These are phyloP conservation scores for Tubosaeta sp. DNA, from an alignment of 768 basidiomycete genomes.

Conservation along the genomic window DNA sequence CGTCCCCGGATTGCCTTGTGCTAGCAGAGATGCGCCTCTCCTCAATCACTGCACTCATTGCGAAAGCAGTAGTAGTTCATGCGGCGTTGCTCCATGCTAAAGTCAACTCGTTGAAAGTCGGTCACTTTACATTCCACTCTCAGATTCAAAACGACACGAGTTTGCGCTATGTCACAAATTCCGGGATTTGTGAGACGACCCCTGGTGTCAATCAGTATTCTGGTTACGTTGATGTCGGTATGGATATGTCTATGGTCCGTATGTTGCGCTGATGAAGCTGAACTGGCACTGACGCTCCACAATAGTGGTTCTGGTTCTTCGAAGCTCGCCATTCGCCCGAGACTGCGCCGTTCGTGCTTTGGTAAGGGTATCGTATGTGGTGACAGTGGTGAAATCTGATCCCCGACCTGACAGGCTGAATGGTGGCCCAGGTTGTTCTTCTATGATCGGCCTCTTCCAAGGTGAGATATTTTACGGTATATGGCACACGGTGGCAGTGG, in stretches of 20 bases:
- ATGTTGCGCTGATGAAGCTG: not conserved
- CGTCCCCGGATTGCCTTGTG: not conserved
- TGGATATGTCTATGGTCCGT: slow-evolving; percentile 55
- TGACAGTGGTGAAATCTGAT: not conserved
- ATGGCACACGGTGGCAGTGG: too few species aligned
- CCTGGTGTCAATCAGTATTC: slow-evolving; percentile 57
- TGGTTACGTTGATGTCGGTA: slow-evolving; percentile 57
- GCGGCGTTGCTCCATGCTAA: not conserved
- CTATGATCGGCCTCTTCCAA: slow-evolving; percentile 65
- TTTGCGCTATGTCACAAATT: slow-evolving; percentile 52
- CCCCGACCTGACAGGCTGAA: slow-evolving; percentile 38
- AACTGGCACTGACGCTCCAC: not conserved
- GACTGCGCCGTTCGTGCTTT: slow-evolving; percentile 62
- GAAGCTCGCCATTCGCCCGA: slow-evolving; percentile 56
- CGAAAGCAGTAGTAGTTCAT: not conserved
- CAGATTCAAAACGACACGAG: slow-evolving; percentile 19
- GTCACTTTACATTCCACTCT: slow-evolving; percentile 10
- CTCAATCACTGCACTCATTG: not conserved
- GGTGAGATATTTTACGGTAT: slow-evolving; percentile 28
- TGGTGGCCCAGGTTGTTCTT: slow-evolving; percentile 60
- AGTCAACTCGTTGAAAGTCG: not conserved
- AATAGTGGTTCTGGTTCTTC: slow-evolving; percentile 74
- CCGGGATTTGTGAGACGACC: slow-evolving; percentile 64
- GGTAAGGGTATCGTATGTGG: slow-evolving; percentile 32
- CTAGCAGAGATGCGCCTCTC: slow-evolving; percentile 13